Evolutionary conservation across 1,139 yeast genomes (phyloP), one percentile per base, ranked within the genome.

Genomic region (Scheffersomyces lignicola): DNA sequence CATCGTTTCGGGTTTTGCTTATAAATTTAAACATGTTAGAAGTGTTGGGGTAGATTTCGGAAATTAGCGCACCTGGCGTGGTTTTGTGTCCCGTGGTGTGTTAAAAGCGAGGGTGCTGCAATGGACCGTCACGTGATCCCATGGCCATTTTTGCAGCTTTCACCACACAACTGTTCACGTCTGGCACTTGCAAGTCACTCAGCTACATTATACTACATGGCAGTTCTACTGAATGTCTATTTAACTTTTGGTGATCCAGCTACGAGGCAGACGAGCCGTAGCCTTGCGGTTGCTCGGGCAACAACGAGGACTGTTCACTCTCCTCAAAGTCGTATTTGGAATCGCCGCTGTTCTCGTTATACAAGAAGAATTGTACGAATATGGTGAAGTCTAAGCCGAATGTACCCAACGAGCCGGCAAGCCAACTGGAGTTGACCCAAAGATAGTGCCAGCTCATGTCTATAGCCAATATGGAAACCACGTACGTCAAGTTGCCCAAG

Each of bases 381-480:
- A 92, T 92, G 30, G 84, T 70, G 44, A 88, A 83, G 59, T 92
- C 98, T 60, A 90, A 73, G 2, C 75, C 65, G 47, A 92, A 69
- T 4, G 98, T 90, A 5, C 98, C 98, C 32, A 84, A 71, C 25
- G 95, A 82, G 1, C 98, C 98, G 2, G 90, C 80, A 39, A 92
- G 69, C 98, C 98, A 92, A 15, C 95, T 83, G 5, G 89, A 78
- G 58, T 90, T 92, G 33, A 90, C 83, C 54, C 86, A 57, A 25
- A 90, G 58, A 49, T 87, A 90, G 40, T 77, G 68, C 56, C 74
- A 69, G 38, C 88, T 80, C 36, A 81, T 67, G 46, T 87, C 88
- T 31, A 89, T 86, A 29, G 84, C 75, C 34, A 90, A 64, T 38
- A 90, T 90, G 11, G 95, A 84, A 18, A 87, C 74, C 27, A 90